A percentile compares a stretch with the other conserved stretches of the same genome.
Conservation (phyloP, 331 rosid genomes). For the Spiraea crenata region DNA sequence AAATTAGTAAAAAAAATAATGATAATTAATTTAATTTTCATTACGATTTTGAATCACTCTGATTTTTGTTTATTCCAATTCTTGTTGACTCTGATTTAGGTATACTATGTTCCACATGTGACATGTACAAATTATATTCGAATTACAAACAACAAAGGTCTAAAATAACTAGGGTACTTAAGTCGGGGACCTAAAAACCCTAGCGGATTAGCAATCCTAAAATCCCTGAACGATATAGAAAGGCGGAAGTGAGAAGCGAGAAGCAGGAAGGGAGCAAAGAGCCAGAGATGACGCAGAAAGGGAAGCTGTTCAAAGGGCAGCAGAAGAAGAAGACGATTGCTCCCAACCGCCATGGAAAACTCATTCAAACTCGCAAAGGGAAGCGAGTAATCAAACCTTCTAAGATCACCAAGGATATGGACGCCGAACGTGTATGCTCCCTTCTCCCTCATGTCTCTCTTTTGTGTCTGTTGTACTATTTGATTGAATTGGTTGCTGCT, state of each 20-base stretch:
- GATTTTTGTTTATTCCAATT: no score
- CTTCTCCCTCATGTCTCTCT: neutral
- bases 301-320: slow-evolving; percentile 69
- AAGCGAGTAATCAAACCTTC: slow-evolving; percentile 72
- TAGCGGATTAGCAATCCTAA: neutral
- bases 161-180: neutral
- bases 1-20: no score
- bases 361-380: slow-evolving; percentile 66
- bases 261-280: neutral
- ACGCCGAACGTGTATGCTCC: slow-evolving; percentile 65
- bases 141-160: neutral
- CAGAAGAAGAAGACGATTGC: slow-evolving; percentile 74
- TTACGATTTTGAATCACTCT: no score
- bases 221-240: neutral
- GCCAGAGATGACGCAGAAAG: slow-evolving; percentile 72
- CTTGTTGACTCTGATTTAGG: no score
- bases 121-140: no score
- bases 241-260: neutral
- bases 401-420: slow-evolving; percentile 69
- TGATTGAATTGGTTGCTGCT: neutral
- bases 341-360: slow-evolving; percentile 82
- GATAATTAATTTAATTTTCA: no score
- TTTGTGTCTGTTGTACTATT: neutral
- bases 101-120: no score
- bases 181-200: neutral